Base-by-base conservation (phyloP, 306 rosid genomes). In the Styphnolobium japonicum region DNA sequence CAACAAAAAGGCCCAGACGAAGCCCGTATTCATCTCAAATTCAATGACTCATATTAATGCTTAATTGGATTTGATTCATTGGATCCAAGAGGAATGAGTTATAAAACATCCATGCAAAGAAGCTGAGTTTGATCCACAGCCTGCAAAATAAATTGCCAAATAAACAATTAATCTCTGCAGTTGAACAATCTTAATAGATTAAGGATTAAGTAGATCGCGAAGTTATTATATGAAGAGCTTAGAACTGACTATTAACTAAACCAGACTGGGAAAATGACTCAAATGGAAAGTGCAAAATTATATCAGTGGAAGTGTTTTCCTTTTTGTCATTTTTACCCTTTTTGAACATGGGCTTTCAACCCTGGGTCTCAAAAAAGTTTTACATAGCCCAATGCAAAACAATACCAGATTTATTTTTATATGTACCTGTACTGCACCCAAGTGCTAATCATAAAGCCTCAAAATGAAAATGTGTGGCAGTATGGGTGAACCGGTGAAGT, bases 131-230 rank as follows among this genome's bases (percentile, higher is more conserved):
- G 81, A 78, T 77, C 70, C 84, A 73, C 25, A 45, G 63, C 71
- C 83, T 83, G 85, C 71, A 67, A 80, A 85, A 76, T 46, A 72
- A 84, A 58, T 29, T 51, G 73, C 6, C 51, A 56, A 51, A 42
- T 53, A 64, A 74, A 12, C 11, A 75, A 10, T 72, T 48, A 62
- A 55, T 52, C 37, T 37, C 12, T 49, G 46, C 9, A 9, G 39
- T 42, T 42, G n/a, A 55, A 34, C 25, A 78, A 25, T 9, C 56
- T 29, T 52, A 27, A 66, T 40, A 39, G 6, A 66, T 52, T 51
- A 19, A 39, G 31, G 31, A 36, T 11, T 67, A 5, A 2, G 48
- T 40, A 40, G 15, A 68, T 23, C 16, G 67, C 31, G 3, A 27
- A 71, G 25, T n/a, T 25, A 68, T 51, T 70, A 70, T 49, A 39